Evolutionary conservation across 371 early-diverging fungal species (phyloP).

Genomic region (Actinomortierella wolfii): DNA sequence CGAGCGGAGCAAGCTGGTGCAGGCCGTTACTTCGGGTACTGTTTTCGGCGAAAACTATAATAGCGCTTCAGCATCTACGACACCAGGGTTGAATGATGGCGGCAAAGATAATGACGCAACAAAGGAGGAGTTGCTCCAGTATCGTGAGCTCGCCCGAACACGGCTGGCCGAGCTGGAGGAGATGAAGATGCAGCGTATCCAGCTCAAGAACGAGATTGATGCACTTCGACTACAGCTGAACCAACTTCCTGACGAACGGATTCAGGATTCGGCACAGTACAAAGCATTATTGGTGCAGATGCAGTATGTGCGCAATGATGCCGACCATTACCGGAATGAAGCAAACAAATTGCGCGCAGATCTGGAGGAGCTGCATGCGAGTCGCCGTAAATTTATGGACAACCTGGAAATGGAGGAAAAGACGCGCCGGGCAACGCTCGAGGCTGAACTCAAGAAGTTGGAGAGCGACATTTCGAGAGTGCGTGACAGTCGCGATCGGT

Average conservation of each 20-base stretch:
- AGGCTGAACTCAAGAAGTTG: constrained; percentile 67
- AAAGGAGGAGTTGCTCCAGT: constrained; percentile 47
- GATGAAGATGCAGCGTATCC: constrained; percentile 52
- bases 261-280: constrained; percentile 52
- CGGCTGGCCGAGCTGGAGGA: constrained; percentile 63
- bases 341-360: constrained; percentile 57
- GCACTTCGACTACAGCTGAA: constrained; percentile 53
- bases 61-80: constrained; percentile 14
- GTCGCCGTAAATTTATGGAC: constrained; percentile 61
- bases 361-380: constrained; percentile 72
- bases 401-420: constrained; percentile 62
- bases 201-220: constrained; percentile 55
- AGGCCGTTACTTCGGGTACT: constrained; percentile 36
- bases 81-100: constrained; percentile 15
- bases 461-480: constrained; percentile 79
- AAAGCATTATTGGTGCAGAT: constrained; percentile 57
- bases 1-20: constrained; percentile 30
- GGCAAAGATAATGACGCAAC: constrained; percentile 16
- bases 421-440: constrained; percentile 61
- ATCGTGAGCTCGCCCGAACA: constrained; percentile 51
- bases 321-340: constrained; percentile 55
- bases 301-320: constrained; percentile 56
- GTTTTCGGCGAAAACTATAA: constrained; percentile 42
- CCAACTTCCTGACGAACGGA: constrained; percentile 52
- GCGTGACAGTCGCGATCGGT: constrained; percentile 79